These are phyloP conservation scores for Radiomyces spectabilis DNA, from an alignment of 192 early-diverging fungal species.

Conservation along the genomic window DNA sequence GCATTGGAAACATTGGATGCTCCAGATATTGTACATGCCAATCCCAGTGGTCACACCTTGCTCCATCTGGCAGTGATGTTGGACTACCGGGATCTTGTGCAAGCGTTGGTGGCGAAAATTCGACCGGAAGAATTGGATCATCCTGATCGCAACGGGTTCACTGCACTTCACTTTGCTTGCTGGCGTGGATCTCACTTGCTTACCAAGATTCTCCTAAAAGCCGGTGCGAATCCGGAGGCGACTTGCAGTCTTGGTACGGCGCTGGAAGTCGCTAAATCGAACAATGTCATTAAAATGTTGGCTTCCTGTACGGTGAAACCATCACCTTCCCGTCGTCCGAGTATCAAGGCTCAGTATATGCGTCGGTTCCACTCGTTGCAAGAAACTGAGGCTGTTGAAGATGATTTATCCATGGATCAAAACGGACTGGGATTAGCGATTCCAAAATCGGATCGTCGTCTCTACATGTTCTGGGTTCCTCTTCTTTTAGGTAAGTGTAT, in stretches of 20 bases:
- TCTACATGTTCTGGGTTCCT: constrained; percentile 55
- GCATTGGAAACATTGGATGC: constrained; percentile 17
- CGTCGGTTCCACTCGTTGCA: constrained; percentile 12
- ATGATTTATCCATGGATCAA: constrained; percentile 21
- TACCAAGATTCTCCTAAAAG: constrained; percentile 42
- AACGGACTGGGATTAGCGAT: constrained; percentile 14
- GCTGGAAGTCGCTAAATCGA: neutral
- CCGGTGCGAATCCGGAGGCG: constrained; percentile 21
- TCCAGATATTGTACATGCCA: constrained; percentile 20
- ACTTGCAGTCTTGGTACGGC: neutral
- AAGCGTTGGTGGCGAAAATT: constrained; percentile 23
- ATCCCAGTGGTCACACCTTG: constrained; percentile 44
- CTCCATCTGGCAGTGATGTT: constrained; percentile 58
- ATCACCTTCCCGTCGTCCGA: neutral
- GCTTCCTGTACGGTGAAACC: neutral
- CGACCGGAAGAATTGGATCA: constrained; percentile 27
- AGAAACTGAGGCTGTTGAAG: constrained; percentile 10
- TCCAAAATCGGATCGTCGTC: constrained; percentile 41
- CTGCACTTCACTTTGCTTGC: constrained; percentile 62
- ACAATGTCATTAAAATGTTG: neutral
- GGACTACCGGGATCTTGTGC: constrained; percentile 42
- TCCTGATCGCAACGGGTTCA: constrained; percentile 59
- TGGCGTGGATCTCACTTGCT: constrained; percentile 42
- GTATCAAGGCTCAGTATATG: constrained; percentile 4
- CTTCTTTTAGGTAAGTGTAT: constrained; percentile 28